Evolutionary conservation across 257 asterid species (phyloP).

Genomic region (Nyctanthes arbortristis): DNA sequence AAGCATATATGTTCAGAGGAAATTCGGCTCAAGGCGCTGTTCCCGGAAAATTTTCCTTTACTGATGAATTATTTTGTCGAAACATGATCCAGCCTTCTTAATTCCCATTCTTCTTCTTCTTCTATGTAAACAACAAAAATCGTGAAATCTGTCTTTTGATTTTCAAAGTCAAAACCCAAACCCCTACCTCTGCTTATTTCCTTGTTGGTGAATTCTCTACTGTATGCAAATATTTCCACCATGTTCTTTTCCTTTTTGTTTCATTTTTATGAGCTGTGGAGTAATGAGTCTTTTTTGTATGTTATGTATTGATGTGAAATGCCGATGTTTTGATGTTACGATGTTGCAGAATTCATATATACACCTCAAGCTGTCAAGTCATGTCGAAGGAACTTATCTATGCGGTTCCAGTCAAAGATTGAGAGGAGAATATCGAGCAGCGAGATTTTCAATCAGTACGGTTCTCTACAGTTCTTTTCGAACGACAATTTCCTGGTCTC

Average conservation of each 20-base stretch:
- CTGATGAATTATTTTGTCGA: slow-evolving; percentile 32
- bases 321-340: too few species aligned
- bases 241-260: neutral
- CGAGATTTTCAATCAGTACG: slow-evolving; percentile 34
- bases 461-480: slow-evolving; percentile 19
- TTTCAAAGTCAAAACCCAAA: slow-evolving; percentile 25
- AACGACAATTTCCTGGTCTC: slow-evolving; percentile 33
- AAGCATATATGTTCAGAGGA: slow-evolving; percentile 11
- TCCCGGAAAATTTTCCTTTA: slow-evolving; percentile 39
- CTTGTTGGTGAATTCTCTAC: neutral
- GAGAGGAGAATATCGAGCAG: slow-evolving; percentile 25
- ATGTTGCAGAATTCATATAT: slow-evolving; percentile 32
- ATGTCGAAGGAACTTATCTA: slow-evolving; percentile 28
- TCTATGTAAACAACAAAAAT: slow-evolving; percentile 13
- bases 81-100: slow-evolving; percentile 16
- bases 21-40: slow-evolving; percentile 43
- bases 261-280: neutral
- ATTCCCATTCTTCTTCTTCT: slow-evolving; percentile 22
- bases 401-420: slow-evolving; percentile 32
- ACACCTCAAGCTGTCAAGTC: slow-evolving; percentile 53
- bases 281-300: neutral
- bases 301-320: slow-evolving; percentile 18
- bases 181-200: slow-evolving; percentile 18
- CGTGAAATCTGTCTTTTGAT: slow-evolving; percentile 19
- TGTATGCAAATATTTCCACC: neutral